Conservation (phyloP, 805 yeast species). For the Brettanomyces custersianus region DNA sequence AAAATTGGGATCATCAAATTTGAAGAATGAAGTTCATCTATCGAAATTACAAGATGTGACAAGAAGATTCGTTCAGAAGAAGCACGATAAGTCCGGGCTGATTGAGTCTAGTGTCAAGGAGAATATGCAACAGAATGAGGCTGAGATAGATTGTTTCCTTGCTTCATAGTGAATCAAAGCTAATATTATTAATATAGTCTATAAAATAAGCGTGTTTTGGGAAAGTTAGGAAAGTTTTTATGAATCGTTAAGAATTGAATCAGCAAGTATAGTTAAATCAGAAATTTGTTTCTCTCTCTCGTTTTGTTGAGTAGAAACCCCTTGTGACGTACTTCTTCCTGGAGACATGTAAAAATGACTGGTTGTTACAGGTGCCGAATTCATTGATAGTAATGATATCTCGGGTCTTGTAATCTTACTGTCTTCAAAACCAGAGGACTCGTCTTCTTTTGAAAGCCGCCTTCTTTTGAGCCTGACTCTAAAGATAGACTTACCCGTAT, state of each 20-base stretch:
- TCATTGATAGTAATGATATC: slow-evolving; percentile 2
- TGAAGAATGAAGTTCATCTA: slow-evolving; percentile 10
- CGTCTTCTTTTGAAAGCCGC: background rate
- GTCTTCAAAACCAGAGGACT: no score
- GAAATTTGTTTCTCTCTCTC: slow-evolving; percentile 11
- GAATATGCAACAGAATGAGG: slow-evolving; percentile 15
- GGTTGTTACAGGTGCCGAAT: background rate
- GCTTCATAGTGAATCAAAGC: no score
- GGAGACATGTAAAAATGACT: background rate
- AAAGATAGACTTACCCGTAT: slow-evolving; percentile 1
- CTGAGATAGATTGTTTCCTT: slow-evolving; percentile 20
- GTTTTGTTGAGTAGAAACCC: background rate
- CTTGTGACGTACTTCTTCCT: background rate
- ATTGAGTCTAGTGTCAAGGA: slow-evolving; percentile 13
- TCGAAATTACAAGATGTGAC: slow-evolving; percentile 13
- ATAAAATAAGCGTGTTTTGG: slow-evolving; percentile 1
- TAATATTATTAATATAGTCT: no score
- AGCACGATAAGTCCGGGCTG: slow-evolving; percentile 7
- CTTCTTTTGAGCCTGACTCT: slow-evolving; percentile 1
- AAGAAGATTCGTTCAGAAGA: slow-evolving; percentile 14
- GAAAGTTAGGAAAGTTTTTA: background rate
- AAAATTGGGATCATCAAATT: slow-evolving; percentile 12
- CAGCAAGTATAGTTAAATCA: slow-evolving; percentile 18
- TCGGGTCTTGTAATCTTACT: no score
- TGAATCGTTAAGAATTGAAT: slow-evolving; percentile 14